Conservation (phyloP, 306 rosid species). For the Fagus sylvatica region DNA sequence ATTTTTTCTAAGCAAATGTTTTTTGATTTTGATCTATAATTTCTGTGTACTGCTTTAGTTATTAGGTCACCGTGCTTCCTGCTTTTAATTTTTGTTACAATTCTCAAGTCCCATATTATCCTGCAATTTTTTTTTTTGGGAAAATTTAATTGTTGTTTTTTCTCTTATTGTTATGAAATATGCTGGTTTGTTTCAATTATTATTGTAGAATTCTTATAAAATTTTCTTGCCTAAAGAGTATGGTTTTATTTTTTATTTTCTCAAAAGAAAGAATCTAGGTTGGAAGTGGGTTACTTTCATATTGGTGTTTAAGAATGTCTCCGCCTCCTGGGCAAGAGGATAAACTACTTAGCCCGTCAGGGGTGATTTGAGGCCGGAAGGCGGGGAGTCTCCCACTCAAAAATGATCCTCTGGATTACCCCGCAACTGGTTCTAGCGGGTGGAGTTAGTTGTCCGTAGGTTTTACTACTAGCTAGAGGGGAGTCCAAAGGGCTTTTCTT, state of each 20-base stretch:
- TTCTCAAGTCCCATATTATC: neutral
- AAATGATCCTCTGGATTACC: too few relatives aligned
- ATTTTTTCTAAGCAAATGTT: neutral
- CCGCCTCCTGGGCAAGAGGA: too few relatives aligned
- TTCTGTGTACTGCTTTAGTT: neutral
- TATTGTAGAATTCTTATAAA: neutral
- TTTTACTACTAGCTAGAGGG: too few relatives aligned
- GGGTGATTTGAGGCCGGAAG: too few relatives aligned
- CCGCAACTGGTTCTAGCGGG: too few relatives aligned
- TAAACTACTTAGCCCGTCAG: too few relatives aligned
- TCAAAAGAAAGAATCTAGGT: neutral
- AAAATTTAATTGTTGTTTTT: neutral
- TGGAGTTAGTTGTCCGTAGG: too few relatives aligned
- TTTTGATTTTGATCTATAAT: neutral
- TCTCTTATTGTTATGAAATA: neutral
- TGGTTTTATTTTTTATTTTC: neutral
- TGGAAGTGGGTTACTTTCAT: neutral
- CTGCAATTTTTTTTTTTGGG: neutral
- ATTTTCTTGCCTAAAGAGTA: neutral
- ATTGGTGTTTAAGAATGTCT: neutral
- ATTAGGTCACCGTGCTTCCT: conserved; percentile 11
- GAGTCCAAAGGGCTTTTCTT: too few relatives aligned
- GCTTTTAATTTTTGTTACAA: neutral
- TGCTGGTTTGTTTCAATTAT: neutral
- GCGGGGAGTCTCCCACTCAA: too few relatives aligned